These are phyloP conservation scores for Nemania abortiva DNA, from an alignment of 2,329 filamentous ascomycete species.

Conservation along the genomic window DNA sequence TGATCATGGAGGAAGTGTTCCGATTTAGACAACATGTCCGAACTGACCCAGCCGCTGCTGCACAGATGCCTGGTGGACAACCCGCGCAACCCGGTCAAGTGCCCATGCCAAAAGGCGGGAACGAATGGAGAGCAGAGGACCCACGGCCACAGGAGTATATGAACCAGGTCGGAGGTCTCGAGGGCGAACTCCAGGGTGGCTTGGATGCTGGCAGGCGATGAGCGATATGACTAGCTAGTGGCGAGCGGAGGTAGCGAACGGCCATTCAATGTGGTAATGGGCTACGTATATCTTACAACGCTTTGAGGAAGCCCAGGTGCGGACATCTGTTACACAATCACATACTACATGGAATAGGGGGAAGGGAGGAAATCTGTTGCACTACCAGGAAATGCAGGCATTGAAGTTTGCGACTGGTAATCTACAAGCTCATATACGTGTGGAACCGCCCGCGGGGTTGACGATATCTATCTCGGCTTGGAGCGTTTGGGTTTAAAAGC, in stretches of 20 bases:
- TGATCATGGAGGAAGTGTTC: conserved; percentile 96
- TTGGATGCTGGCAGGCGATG: conserved; percentile 62
- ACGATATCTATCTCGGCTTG: conserved; percentile 7
- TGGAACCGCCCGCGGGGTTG: conserved; percentile 1
- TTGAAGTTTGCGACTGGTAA: conserved; percentile 1
- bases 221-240: background rate
- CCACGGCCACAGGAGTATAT: conserved; percentile 71
- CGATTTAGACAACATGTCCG: conserved; percentile 79
- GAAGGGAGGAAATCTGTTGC: background rate
- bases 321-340: conserved; percentile 9
- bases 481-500: conserved; percentile 17
- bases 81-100: conserved; percentile 58
- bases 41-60: conserved; percentile 59
- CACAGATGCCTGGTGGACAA: conserved; percentile 53
- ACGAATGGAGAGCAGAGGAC: conserved; percentile 70
- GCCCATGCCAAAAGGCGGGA: conserved; percentile 63
- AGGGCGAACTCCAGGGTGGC: conserved; percentile 70
- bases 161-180: conserved; percentile 62
- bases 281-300: background rate
- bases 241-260: background rate
- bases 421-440: conserved; percentile 8
- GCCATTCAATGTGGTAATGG: background rate
- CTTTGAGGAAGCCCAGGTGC: background rate
- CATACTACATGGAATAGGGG: background rate
- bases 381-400: background rate